A percentile compares a stretch with the other conserved stretches of the same genome.
Conservation (phyloP, 805 yeast species). For the Saccharomycodes ludwigii region DNA sequence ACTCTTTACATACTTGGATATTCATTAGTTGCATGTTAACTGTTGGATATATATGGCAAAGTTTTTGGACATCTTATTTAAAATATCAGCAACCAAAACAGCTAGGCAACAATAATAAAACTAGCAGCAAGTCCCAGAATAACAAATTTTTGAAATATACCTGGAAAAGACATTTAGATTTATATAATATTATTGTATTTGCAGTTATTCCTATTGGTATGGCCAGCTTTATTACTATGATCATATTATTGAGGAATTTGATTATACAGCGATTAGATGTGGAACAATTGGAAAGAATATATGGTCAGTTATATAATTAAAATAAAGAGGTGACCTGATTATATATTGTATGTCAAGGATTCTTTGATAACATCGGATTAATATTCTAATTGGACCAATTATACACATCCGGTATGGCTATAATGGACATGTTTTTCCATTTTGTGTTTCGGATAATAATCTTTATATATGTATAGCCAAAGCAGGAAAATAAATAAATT, state of each 20-base stretch:
- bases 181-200: conserved; percentile 81
- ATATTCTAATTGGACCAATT: too few species aligned
- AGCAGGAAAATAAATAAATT: too few species aligned
- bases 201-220: conserved; percentile 97
- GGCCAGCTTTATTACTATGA: conserved; percentile 88
- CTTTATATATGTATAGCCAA: too few species aligned
- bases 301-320: too few species aligned
- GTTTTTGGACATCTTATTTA: conserved; percentile 71
- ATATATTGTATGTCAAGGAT: too few species aligned
- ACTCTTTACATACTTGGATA: conserved; percentile 84
- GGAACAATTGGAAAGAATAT: conserved; percentile 22
- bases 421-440: too few species aligned
- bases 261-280: conserved; percentile 62
- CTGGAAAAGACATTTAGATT: conserved; percentile 55
- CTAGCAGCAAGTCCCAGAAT: conserved; percentile 1
- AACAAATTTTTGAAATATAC: conserved; percentile 13
- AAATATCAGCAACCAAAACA: conserved; percentile 27
- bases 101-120: conserved; percentile 4
- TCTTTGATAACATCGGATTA: too few species aligned
- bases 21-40: conserved; percentile 79
- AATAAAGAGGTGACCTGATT: too few species aligned
- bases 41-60: conserved; percentile 68
- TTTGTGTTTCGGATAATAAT: too few species aligned
- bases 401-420: too few species aligned
- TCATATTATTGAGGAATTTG: conserved; percentile 64